Conservation (phyloP, 73 alveolate genomes). For the Urostyla sp. region DNA sequence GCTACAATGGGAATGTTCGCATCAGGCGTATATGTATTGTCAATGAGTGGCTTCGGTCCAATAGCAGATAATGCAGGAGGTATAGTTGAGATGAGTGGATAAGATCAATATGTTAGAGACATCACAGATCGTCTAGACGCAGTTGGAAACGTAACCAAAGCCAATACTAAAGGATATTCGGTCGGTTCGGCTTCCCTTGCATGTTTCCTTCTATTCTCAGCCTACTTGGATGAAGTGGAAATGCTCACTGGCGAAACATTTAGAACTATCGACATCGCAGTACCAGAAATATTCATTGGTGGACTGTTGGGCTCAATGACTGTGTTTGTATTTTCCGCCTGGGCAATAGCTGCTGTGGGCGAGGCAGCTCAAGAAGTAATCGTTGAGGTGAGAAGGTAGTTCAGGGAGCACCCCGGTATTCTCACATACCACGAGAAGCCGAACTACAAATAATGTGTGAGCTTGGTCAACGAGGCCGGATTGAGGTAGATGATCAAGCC, state of each 20-base stretch:
- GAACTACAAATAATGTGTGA: slow-evolving; percentile 76
- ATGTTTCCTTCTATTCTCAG: slow-evolving; percentile 86
- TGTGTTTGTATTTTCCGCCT: slow-evolving; percentile 81
- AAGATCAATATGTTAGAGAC: slow-evolving; percentile 75
- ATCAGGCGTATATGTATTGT: slow-evolving; percentile 87
- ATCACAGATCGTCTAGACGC: slow-evolving; percentile 95
- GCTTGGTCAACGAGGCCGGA: slow-evolving; percentile 84
- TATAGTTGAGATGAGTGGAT: slow-evolving; percentile 77
- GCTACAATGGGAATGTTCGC: slow-evolving; percentile 96
- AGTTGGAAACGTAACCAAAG: slow-evolving; percentile 95
- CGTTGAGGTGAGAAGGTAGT: slow-evolving; percentile 85
- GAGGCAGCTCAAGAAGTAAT: slow-evolving; percentile 87
- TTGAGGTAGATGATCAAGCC: slow-evolving; percentile 84
- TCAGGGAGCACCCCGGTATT: slow-evolving; percentile 85
- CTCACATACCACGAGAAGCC: slow-evolving; percentile 78
- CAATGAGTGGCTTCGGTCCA: slow-evolving; percentile 96
- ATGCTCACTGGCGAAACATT: slow-evolving; percentile 62
- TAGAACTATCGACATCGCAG: slow-evolving; percentile 77
- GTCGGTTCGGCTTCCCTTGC: slow-evolving; percentile 91
- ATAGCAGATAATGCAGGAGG: slow-evolving; percentile 95
- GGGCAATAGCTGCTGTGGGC: slow-evolving; percentile 89
- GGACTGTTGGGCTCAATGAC: slow-evolving; percentile 83
- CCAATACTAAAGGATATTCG: slow-evolving; percentile 91
- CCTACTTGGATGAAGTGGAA: slow-evolving; percentile 89
- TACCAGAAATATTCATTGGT: slow-evolving; percentile 81